Evolutionary conservation across 352 stramenopile genomes (phyloP).

Genomic region (Pythium dissotocum): DNA sequence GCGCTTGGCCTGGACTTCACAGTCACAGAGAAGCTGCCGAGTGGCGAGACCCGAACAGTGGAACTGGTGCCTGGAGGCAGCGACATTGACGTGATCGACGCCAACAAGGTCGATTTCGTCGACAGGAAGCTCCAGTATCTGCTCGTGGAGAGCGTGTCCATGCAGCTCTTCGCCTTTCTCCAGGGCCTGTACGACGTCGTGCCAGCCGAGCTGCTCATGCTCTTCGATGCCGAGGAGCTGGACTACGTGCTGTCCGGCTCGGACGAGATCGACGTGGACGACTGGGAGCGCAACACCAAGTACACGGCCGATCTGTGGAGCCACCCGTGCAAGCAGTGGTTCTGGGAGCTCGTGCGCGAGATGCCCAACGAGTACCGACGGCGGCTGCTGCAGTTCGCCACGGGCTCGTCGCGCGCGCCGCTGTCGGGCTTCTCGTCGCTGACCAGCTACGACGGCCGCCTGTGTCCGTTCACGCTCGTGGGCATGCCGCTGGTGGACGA

Average conservation of each 20-base stretch:
- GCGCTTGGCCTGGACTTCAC: conserved; percentile 58
- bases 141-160: conserved; percentile 56
- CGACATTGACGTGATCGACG: conserved; percentile 89
- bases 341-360: conserved; percentile 95
- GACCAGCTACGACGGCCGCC: conserved; percentile 78
- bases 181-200: conserved; percentile 96
- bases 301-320: conserved; percentile 50
- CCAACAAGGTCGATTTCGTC: conserved; percentile 94
- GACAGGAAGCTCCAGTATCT: conserved; percentile 72
- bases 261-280: conserved; percentile 94
- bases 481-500: conserved; percentile 36
- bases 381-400: conserved; percentile 79
- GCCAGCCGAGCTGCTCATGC: conserved; percentile 91
- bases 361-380: conserved; percentile 80
- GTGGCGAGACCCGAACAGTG: conserved; percentile 37
- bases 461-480: conserved; percentile 79
- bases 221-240: conserved; percentile 97
- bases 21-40: conserved; percentile 36
- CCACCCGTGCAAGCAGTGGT: conserved; percentile 73
- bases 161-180: conserved; percentile 68
- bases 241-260: conserved; percentile 96
- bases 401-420: conserved; percentile 76
- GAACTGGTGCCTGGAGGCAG: conserved; percentile 36
- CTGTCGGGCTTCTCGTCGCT: conserved; percentile 69
- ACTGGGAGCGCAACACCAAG: conserved; percentile 93